A percentile compares a stretch with the other conserved stretches of the same genome.
These are phyloP conservation scores for Trichoderma sp. DNA, from an alignment of 2,329 filamentous ascomycete genomes.

Conservation along the genomic window DNA sequence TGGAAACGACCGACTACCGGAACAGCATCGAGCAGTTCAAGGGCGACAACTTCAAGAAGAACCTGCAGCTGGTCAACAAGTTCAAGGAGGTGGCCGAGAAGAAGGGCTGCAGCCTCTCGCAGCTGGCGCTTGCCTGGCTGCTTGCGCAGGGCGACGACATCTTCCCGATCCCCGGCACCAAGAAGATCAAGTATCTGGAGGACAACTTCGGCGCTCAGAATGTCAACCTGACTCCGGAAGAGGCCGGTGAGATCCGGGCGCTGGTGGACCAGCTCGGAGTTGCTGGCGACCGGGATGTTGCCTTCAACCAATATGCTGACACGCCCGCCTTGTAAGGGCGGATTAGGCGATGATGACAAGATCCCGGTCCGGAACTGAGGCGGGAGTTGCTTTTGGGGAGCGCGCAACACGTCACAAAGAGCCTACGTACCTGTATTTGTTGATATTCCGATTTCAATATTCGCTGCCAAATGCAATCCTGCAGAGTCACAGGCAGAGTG, in stretches of 20 bases:
- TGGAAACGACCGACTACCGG: slow-evolving; percentile 42
- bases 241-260: slow-evolving; percentile 5
- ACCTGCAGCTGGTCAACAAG: slow-evolving; percentile 49
- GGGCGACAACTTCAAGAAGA: slow-evolving; percentile 38
- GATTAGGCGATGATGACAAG: not conserved
- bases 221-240: slow-evolving; percentile 28
- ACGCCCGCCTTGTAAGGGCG: not conserved
- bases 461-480: not conserved
- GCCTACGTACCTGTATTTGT: too few relatives aligned
- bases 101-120: slow-evolving; percentile 53
- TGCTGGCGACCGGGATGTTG: not conserved
- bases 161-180: slow-evolving; percentile 56
- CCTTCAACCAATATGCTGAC: slow-evolving; percentile 3
- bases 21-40: slow-evolving; percentile 20
- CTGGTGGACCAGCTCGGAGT: slow-evolving; percentile 8
- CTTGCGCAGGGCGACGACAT: slow-evolving; percentile 58
- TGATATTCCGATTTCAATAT: not conserved
- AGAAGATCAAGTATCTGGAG: slow-evolving; percentile 45
- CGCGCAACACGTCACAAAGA: too few relatives aligned
- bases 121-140: slow-evolving; percentile 63
- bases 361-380: not conserved
- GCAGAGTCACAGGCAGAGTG: not conserved
- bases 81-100: slow-evolving; percentile 48
- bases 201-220: slow-evolving; percentile 41
- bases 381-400: not conserved